These are phyloP conservation scores for Diaporthe nobilis DNA, from an alignment of 2,329 filamentous ascomycete species.

Conservation along the genomic window DNA sequence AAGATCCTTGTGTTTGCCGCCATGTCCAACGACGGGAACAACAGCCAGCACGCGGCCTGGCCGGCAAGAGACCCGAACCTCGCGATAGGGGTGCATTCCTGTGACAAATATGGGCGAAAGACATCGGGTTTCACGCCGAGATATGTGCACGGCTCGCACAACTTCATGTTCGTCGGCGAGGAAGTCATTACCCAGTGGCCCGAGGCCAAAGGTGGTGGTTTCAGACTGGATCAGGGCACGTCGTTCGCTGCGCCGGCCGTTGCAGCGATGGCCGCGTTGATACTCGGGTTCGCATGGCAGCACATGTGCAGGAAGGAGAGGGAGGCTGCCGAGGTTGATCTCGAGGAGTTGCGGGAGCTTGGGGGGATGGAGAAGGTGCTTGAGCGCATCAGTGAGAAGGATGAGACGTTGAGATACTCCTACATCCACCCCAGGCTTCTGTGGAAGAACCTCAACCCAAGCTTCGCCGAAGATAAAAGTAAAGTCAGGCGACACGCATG, in stretches of 20 bases:
- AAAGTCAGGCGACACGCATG: neutral
- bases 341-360: neutral
- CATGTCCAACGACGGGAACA: conserved; percentile 17
- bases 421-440: neutral
- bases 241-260: conserved; percentile 4
- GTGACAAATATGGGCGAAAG: neutral
- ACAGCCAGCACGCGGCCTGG: neutral
- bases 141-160: neutral
- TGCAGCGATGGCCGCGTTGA: conserved; percentile 2
- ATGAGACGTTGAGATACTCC: neutral
- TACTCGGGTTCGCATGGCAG: neutral
- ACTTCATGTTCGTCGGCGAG: conserved; percentile 27
- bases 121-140: neutral
- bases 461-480: neutral
- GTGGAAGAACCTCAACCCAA: neutral
- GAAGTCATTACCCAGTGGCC: neutral
- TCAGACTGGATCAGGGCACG: neutral
- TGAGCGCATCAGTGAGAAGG: neutral
- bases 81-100: conserved; percentile 1
- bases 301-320: conserved; percentile 1
- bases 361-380: neutral
- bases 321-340: neutral
- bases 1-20: conserved; percentile 1
- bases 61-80: neutral
- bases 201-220: neutral